Base-by-base conservation (phyloP, 306 rosid species). In the Cyclanthera cordifolia region DNA sequence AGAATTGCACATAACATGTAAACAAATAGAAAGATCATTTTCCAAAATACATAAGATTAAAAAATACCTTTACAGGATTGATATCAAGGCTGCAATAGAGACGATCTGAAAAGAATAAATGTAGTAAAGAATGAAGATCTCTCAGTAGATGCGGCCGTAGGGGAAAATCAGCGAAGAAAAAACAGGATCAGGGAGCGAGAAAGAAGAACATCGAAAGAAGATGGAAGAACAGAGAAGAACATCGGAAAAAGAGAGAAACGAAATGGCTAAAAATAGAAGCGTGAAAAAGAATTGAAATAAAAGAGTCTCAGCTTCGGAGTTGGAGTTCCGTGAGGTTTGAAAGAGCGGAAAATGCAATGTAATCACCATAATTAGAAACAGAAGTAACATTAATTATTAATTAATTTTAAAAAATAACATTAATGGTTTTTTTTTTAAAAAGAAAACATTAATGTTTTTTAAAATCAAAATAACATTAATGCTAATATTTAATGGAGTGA, bases 71-170 rank as follows among this genome's bases (percentile, higher is more conserved):
- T 17, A 51, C 1, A 20, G 28, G 43, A 28, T 30, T 19, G 55
- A 47, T 4, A 60, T 60, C 28, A 37, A 60, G 67, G 49, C 24
- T 19, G 67, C 47, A 59, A 39, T n/a, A n/a, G n/a, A n/a, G n/a
- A 27, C 3, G 50, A 57, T 57, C 21, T 57, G 64, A 41, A 57
- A 43, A 58, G 30, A 30, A 58, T 46, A 58, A 58, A 30, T 30
- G 49, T 70, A 50, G 39, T 48, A 65, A 75, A 78, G 17, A 24
- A 55, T 15, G 28, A 55, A 28, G 28, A 53, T 14, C 28, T 53
- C 15, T 9, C 28, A 9, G 24, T 53, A 5, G 8, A 8, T 9
- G 47, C 23, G 23, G 45, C 45, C 4, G 48, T 7, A 48, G 17
- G 67, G 10, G 16, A 32, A 57, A 30, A 57, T 28, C 65, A 4